Evolutionary conservation across 208 protist genomes (phyloP), one percentile per base, ranked within the genome.

Genomic region (Naegleria fowleri): DNA sequence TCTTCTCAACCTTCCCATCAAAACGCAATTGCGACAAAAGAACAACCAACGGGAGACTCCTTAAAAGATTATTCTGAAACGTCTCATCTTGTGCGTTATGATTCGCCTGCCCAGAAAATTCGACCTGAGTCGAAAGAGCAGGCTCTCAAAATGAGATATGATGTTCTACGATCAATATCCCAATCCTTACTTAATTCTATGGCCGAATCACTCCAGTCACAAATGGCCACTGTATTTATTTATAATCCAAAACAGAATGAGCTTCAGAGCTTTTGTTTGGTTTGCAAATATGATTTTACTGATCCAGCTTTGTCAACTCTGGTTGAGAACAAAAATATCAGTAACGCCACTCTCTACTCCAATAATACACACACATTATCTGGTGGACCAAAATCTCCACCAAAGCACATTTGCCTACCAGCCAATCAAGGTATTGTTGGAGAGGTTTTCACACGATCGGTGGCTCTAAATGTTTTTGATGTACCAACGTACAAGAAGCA

Each of bases 401-500:
- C 55, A n/a, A 58, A 88, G 13, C 13, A 94, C 76, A 93, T 96
- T 51, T 91, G 90, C 22, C 92, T 97, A 58, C 92, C 95, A 15
- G 87, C 91, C 16, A 92, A 91, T 33, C 92, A 93, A 5, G 95
- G 96, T 48, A 96, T 97, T 92, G 94, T 93, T n/a, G 96, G 96
- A 29, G 93, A 92, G 85, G 95, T 96, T 11, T 94, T 94, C 39
- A n/a, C 91, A 67, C 94, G 93, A 25, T 95, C 95, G 39, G 86
- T 94, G 11, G 92, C 92, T 55, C 92, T 96, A 39, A 96, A 96
- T 90, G 95, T 96, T 87, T 91, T 93, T 11, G 93, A 97, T 91
- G 95, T 93, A 58, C 95, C 96, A 90, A 90, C 94, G 58, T 94
- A 96, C 59, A 92, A 94, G 6, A 93, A 94, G 51, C 96, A 96